A percentile compares a stretch with the other conserved stretches of the same genome.
These are phyloP conservation scores for Tremella yokohamensis DNA, from an alignment of 768 basidiomycete genomes.

Conservation along the genomic window DNA sequence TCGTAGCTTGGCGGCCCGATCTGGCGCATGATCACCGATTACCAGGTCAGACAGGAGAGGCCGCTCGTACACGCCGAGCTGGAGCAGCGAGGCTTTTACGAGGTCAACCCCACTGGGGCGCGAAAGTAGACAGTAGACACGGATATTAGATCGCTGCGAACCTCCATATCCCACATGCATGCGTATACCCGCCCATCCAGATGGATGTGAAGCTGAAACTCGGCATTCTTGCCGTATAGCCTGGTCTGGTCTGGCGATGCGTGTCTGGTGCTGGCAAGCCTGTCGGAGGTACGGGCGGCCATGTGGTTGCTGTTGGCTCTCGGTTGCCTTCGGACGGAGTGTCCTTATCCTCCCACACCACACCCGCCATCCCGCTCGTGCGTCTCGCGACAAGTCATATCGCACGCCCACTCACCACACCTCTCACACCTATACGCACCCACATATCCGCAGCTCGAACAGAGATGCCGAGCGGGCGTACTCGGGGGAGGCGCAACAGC, in stretches of 20 bases:
- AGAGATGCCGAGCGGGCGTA: conserved; percentile 35
- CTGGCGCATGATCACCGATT: conserved; percentile 48
- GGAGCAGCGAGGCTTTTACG: conserved; percentile 24
- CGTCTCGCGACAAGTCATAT: conserved; percentile 33
- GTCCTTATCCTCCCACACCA: conserved; percentile 41
- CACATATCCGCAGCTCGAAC: conserved; percentile 46
- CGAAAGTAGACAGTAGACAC: background rate
- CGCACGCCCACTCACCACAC: conserved; percentile 46
- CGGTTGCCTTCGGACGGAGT: too few species aligned
- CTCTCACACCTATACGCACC: conserved; percentile 41
- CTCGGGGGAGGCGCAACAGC: conserved; percentile 26
- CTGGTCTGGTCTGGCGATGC: too few species aligned
- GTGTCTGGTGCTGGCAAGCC: too few species aligned
- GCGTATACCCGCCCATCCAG: too few species aligned
- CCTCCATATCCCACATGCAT: too few species aligned
- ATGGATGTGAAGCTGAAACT: too few species aligned
- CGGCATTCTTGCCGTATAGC: too few species aligned
- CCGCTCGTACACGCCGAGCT: conserved; percentile 22
- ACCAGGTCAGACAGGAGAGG: conserved; percentile 15
- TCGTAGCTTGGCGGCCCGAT: conserved; percentile 45
- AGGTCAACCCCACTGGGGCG: background rate
- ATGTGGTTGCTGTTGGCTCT: too few species aligned
- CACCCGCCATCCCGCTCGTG: conserved; percentile 48
- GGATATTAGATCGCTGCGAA: too few species aligned
- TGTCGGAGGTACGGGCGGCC: too few species aligned